Conservation (phyloP, 106 monocot species). For the Dendrobium officinale region DNA sequence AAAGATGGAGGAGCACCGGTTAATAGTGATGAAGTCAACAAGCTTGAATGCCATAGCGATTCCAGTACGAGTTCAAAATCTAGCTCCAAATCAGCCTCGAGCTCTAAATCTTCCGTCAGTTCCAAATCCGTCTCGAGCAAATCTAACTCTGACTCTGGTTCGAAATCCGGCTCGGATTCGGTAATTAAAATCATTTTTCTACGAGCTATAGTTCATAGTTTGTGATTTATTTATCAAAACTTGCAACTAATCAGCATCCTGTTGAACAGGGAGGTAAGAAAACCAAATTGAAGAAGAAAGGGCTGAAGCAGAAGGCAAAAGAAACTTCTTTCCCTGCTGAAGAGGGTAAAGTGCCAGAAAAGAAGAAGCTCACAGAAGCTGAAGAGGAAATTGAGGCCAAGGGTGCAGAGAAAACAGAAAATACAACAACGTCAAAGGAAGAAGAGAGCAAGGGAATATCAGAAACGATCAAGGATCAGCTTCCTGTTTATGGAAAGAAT, state of each 20-base stretch:
- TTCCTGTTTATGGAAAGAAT: neutral
- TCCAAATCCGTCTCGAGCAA: slow-evolving; percentile 3
- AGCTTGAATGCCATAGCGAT: neutral
- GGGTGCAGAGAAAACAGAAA: neutral
- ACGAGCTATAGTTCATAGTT: neutral
- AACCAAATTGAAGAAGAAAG: neutral
- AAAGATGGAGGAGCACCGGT: neutral
- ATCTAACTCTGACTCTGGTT: neutral
- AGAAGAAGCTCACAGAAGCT: neutral
- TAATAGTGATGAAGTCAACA: neutral
- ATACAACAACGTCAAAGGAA: neutral
- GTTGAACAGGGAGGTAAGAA: slow-evolving; percentile 3
- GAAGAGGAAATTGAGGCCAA: neutral
- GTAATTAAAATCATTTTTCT: neutral
- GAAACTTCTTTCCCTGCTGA: neutral
- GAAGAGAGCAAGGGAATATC: neutral
- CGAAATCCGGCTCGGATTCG: neutral
- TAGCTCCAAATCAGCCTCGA: neutral
- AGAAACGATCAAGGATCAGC: neutral
- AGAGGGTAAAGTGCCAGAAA: neutral
- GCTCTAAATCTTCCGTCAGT: neutral
- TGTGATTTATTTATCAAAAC: too few species aligned
- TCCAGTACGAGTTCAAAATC: neutral
- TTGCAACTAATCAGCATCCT: neutral
- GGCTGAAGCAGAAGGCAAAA: neutral